Percentiles rank a stretch among this genome's conserved stretches.
These are phyloP conservation scores for Oryza rufipogon DNA, from an alignment of 176 grass and related monocot genomes.

Conservation along the genomic window DNA sequence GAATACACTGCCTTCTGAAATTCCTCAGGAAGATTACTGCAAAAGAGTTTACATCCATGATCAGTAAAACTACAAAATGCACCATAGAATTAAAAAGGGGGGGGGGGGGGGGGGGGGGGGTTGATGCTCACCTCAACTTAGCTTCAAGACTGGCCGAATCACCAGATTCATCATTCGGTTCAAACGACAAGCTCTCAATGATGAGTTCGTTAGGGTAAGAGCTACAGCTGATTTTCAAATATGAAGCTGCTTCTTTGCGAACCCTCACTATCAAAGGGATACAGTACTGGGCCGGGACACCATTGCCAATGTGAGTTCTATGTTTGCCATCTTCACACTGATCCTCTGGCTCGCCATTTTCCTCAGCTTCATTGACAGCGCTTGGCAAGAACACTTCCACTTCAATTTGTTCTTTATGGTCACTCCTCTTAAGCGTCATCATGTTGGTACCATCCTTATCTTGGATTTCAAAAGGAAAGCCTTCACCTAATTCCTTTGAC, in stretches of 20 bases:
- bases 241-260: constrained; percentile 26
- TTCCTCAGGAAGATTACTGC: constrained; percentile 43
- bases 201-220: constrained; percentile 42
- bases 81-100: too few relatives aligned
- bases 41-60: neutral
- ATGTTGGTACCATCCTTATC: constrained; percentile 43
- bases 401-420: constrained; percentile 30
- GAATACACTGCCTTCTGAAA: constrained; percentile 41
- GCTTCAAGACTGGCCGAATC: constrained; percentile 27
- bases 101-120: too few relatives aligned
- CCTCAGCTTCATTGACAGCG: neutral
- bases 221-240: constrained; percentile 42
- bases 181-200: constrained; percentile 40
- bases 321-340: neutral
- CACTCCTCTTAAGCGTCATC: constrained; percentile 34
- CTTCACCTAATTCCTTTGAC: constrained; percentile 40
- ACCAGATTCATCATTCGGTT: neutral
- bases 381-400: constrained; percentile 45
- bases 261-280: constrained; percentile 42
- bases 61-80: constrained; percentile 13
- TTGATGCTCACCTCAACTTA: constrained; percentile 26
- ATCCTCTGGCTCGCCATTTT: constrained; percentile 4
- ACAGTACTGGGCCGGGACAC: constrained; percentile 11
- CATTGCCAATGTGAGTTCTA: neutral
- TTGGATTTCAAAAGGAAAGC: constrained; percentile 52